Base-by-base conservation (phyloP, 2,329 filamentous ascomycete species). In the Talaromyces sp. region DNA sequence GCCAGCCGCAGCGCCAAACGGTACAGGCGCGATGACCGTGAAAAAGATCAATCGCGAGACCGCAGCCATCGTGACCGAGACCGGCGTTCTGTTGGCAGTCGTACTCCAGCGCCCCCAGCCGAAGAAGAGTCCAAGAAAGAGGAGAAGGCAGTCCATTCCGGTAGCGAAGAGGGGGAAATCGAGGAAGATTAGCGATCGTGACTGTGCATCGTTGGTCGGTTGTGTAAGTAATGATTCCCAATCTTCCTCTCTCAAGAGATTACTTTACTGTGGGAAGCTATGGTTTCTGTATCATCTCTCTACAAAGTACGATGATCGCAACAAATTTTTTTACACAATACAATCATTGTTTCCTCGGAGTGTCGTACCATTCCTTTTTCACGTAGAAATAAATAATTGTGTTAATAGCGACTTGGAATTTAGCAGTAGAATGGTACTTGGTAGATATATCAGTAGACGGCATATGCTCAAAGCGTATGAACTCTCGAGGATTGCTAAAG, bases 131-230 rank as follows among this genome's bases (percentile, higher is more conserved):
- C 58, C 30, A 75, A 71, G 64, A 68, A 71, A 69, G 79, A 81
- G 63, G 81, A 81, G 57, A 78, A 77, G 65, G 76, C 77, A 5
- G 81, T 92, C 60, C 88, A 90, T 70, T 93, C 90, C 62, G 95
- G 95, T 58, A 97, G 93, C 71, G 95, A 99, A 78, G 95, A 99
- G 77, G 95, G 95, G 58, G 95, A 99, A 80, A 98, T 99, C 69
- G 95, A 96, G 77, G 93, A 98, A 81, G 80, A 81, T 63, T 81
- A 70, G 66, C 27, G 17, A 51, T 22, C 8, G 32, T 56, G 10
- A 28, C 27, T 28, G 17, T 13, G 2, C 19, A 10, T 51, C n/a
- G 11, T 30, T 17, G 49, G 27, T 53, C 49, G 25, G 49, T 27
- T 53, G 25, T 53, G 49, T 53, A 30, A 53, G 49, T 53, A 19